Conservation (phyloP, 169 alveolate genomes). For the Plasmodium cynomolgi region DNA sequence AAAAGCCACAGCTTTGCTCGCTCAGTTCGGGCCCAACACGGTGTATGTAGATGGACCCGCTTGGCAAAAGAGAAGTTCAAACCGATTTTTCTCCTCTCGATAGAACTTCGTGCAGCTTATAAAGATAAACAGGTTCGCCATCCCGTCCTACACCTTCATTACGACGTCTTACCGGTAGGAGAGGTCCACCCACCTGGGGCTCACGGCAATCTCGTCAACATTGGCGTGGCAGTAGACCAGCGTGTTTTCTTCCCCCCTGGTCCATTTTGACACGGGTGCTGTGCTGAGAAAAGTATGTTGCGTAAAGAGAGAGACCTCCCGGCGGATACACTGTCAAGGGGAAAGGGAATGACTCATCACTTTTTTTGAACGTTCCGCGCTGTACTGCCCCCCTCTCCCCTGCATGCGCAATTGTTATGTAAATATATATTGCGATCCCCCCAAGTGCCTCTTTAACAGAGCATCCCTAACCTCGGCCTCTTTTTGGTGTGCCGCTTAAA, state of each 20-base stretch:
- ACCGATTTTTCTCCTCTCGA: background rate
- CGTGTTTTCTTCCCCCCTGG: too few relatives aligned
- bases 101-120: background rate
- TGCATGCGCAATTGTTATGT: background rate
- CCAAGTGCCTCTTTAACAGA: background rate
- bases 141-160: background rate
- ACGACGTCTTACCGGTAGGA: background rate
- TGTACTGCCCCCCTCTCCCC: background rate
- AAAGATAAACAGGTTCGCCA: too few relatives aligned
- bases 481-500: background rate
- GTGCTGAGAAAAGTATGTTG: background rate
- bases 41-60: background rate
- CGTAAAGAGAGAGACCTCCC: background rate
- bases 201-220: background rate
- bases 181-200: background rate
- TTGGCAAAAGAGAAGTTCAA: background rate
- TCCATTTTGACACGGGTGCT: background rate
- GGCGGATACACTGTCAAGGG: background rate
- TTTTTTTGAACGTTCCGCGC: background rate
- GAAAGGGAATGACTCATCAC: background rate
- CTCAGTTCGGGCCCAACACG: background rate
- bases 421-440: background rate
- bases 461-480: background rate
- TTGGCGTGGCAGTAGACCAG: background rate
- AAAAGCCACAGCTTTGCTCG: background rate